Evolutionary conservation across 257 asterid species (phyloP).

Genomic region (Solanum lignicaule): DNA sequence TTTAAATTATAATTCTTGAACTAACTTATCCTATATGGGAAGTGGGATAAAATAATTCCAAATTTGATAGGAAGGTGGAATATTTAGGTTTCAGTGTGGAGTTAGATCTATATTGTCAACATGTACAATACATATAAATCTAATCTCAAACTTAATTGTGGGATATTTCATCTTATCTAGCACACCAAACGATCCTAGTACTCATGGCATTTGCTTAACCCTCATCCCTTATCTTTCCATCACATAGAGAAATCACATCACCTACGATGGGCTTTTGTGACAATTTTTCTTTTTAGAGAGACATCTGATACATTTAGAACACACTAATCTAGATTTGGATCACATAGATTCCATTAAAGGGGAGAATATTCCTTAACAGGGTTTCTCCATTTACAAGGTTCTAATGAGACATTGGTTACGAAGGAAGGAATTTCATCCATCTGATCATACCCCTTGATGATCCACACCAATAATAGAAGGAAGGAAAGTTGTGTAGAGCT

Average conservation of each 20-base stretch:
- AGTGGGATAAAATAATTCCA: not conserved
- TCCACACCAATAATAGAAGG: not conserved
- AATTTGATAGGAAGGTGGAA: not conserved
- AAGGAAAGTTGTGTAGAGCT: not conserved
- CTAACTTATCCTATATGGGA: no score
- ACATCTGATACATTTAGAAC: not conserved
- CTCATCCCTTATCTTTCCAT: not conserved
- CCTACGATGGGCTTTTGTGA: not conserved
- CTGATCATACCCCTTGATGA: not conserved
- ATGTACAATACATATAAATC: not conserved
- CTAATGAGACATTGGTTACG: not conserved
- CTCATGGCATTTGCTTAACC: not conserved
- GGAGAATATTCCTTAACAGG: not conserved
- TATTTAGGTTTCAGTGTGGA: not conserved
- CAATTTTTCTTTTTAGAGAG: not conserved
- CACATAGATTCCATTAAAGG: not conserved
- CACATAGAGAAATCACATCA: not conserved
- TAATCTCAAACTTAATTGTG: not conserved
- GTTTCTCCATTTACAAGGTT: not conserved
- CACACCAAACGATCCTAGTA: not conserved
- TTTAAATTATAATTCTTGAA: not conserved
- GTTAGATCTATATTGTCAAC: not conserved
- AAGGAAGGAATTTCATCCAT: not conserved
- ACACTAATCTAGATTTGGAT: not conserved
- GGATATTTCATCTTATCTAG: not conserved